Conservation (phyloP, 2,329 filamentous ascomycete genomes). For the Geosmithia morbida region DNA sequence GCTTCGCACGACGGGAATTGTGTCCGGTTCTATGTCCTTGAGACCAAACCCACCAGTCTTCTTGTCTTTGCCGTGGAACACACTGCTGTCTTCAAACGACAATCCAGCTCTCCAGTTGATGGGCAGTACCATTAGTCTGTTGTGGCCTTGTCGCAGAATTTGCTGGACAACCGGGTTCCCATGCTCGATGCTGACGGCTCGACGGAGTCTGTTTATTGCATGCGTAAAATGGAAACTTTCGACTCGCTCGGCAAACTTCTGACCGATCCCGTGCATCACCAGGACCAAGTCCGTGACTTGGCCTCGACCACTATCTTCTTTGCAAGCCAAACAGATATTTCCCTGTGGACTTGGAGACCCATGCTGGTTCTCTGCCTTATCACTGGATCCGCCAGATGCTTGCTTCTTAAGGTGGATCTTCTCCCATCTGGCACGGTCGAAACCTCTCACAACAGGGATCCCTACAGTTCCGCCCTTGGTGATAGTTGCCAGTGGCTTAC, state of each 20-base stretch:
- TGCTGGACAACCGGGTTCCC: conserved; percentile 59
- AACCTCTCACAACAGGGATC: conserved; percentile 78
- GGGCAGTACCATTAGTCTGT: conserved; percentile 85
- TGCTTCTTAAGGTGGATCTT: conserved; percentile 43
- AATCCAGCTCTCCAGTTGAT: conserved; percentile 87
- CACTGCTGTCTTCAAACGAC: conserved; percentile 69
- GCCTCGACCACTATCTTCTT: conserved; percentile 45
- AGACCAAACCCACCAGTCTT: conserved; percentile 45
- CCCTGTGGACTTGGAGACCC: conserved; percentile 11
- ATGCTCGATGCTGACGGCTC: conserved; percentile 75
- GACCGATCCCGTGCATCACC: conserved; percentile 89
- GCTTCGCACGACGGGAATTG: conserved; percentile 81
- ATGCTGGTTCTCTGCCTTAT: conserved; percentile 12
- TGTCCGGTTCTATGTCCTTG: conserved; percentile 83
- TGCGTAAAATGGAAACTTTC: conserved; percentile 97
- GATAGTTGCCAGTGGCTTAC: conserved; percentile 71
- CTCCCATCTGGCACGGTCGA: conserved; percentile 66
- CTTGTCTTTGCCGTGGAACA: conserved; percentile 38
- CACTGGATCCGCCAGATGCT: conserved; percentile 12
- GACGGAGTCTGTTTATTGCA: conserved; percentile 79
- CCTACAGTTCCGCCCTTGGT: conserved; percentile 72
- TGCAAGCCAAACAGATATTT: conserved; percentile 40
- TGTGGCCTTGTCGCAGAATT: conserved; percentile 61
- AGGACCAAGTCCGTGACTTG: conserved; percentile 78
- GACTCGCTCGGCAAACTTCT: conserved; percentile 87